Conservation (phyloP, 2,329 filamentous ascomycete species). For the Clarireedia sp. region DNA sequence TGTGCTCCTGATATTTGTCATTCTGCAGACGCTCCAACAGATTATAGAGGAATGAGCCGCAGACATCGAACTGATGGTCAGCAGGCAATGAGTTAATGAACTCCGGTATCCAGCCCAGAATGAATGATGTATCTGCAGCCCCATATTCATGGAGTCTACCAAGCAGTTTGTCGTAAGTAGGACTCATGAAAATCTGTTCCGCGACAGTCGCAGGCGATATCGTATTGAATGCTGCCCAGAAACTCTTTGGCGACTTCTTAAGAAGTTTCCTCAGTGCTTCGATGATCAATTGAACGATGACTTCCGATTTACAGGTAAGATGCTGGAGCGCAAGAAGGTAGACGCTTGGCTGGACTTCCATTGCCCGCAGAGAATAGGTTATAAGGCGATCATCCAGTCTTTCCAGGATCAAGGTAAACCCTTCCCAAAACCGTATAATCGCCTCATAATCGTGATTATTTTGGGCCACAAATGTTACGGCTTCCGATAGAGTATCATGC, state of each 20-base stretch:
- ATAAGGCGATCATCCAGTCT: conserved; percentile 68
- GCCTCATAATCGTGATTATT: conserved; percentile 39
- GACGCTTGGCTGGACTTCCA: conserved; percentile 70
- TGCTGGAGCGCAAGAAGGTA: conserved; percentile 55
- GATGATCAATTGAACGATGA: conserved; percentile 60
- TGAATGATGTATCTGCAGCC: conserved; percentile 44
- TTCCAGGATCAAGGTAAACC: conserved; percentile 64
- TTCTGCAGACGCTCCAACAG: conserved; percentile 61
- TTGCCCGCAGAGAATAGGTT: conserved; percentile 65
- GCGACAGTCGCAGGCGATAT: conserved; percentile 73
- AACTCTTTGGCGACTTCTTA: conserved; percentile 66
- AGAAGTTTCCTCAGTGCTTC: conserved; percentile 64
- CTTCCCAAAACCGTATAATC: conserved; percentile 72
- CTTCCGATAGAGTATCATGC: conserved; percentile 60
- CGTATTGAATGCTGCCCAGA: conserved; percentile 82
- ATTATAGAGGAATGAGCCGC: conserved; percentile 68
- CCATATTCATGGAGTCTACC: conserved; percentile 48
- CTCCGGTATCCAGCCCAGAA: conserved; percentile 69
- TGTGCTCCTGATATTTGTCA: conserved; percentile 44
- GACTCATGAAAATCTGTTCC: conserved; percentile 75
- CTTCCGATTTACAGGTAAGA: conserved; percentile 41
- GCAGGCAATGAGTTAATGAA: conserved; percentile 72
- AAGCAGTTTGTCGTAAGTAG: conserved; percentile 54
- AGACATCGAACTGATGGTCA: conserved; percentile 69
- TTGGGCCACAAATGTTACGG: conserved; percentile 54